Base-by-base conservation (phyloP, 306 rosid genomes). In the Trifolium pratense region DNA sequence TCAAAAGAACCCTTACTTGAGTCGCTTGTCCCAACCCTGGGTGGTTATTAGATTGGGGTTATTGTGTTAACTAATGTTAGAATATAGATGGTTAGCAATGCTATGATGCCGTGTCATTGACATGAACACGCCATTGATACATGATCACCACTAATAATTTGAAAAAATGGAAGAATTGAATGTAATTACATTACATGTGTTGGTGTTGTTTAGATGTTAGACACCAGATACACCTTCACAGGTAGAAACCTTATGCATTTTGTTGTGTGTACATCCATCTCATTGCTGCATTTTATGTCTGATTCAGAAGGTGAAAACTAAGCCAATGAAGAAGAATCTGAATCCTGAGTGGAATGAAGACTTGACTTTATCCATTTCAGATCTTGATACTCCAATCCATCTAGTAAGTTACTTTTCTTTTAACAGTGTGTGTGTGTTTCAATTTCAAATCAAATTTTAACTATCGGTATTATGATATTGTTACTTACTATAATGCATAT, bases 281-380 rank as follows among this genome's bases (percentile, higher is more conserved):
- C 67, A 85, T 73, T 62, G 9, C 61, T 76, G 36, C 15, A 46
- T 72, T 58, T 76, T 0, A 23, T 81, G 65, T 63, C 18, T 72
- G 46, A 5, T 71, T 81, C 83, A 92, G 96, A 92, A 89, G 70
- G 57, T 91, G 87, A 93, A 85, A 84, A 93, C 98, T 73, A 79
- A 83, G 7, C 94, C 86, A 11, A 73, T 89, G 52, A 84, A 81
- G 53, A 74, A 85, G 80, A 83, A 76, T 75, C 32, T 85, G 78
- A 91, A 93, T 67, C 98, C 98, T 0, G 94, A 84, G 70, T 93
- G 98, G 97, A 84, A 91, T 39, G 97, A 93, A 65, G 80, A 79
- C n/a, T 78, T 93, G 84, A 93, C 98, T 20, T 82, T 93, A 66
- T 84, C 91, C 0, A 56, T 93, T 67, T 6, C 87, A 14, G 96